Evolutionary conservation across 73 alveolate species (phyloP).

Genomic region (Uronychia setigera): DNA sequence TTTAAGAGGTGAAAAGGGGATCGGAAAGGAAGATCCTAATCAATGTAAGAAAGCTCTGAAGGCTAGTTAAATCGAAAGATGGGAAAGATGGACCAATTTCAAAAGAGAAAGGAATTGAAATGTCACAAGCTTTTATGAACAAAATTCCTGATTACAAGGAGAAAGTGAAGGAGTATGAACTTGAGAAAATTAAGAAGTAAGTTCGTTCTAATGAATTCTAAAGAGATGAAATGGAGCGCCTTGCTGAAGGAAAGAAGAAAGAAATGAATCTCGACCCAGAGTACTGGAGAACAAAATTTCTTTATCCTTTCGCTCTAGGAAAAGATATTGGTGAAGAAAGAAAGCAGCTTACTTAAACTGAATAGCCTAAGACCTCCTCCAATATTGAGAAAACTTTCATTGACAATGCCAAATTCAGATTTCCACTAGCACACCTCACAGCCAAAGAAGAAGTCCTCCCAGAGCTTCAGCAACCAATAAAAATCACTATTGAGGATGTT

Average conservation of each 20-base stretch:
- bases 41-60: neutral
- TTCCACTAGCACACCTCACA: slow-evolving; percentile 11
- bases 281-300: slow-evolving; percentile 47
- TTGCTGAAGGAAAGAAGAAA: slow-evolving; percentile 27
- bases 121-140: neutral
- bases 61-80: neutral
- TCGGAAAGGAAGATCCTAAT: neutral
- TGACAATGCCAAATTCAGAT: neutral
- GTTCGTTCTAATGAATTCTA: neutral
- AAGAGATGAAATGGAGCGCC: neutral
- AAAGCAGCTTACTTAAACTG: neutral
- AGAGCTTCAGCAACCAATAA: slow-evolving; percentile 43
- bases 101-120: slow-evolving; percentile 1
- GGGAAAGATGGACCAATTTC: neutral
- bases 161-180: neutral
- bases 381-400: neutral
- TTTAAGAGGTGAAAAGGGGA: neutral
- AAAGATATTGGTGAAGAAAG: neutral
- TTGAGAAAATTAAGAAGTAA: neutral
- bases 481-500: slow-evolving; percentile 37
- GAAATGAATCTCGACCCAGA: slow-evolving; percentile 48
- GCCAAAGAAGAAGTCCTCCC: slow-evolving; percentile 28
- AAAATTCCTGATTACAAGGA: neutral
- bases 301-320: slow-evolving; percentile 52
- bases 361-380: neutral